phyloP scores from a whole-genome alignment of 1,284 basidiomycete species.

The Puccinia coronata region DNA sequence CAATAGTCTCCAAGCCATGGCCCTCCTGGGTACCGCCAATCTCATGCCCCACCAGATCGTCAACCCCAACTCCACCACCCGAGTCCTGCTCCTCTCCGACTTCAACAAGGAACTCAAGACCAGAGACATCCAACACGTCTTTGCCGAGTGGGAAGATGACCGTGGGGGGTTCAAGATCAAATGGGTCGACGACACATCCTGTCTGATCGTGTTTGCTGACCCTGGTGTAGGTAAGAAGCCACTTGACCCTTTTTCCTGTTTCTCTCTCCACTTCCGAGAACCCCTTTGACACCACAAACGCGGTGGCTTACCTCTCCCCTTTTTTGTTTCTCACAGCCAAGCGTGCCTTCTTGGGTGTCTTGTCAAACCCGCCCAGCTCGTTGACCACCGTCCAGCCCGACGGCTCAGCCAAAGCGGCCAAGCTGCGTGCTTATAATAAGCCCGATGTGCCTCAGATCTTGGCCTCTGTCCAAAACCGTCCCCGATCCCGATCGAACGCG shows the following conservation, averaged over 20 bases:
- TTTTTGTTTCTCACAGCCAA: conserved; percentile 76
- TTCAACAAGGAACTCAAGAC: conserved; percentile 96
- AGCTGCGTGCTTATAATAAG: conserved; percentile 86
- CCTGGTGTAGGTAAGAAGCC: conserved; percentile 61
- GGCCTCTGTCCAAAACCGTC: conserved; percentile 72
- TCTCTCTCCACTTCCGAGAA: conserved; percentile 12
- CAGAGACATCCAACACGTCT: conserved; percentile 87
- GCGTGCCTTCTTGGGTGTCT: conserved; percentile 84
- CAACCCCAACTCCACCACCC: conserved; percentile 84
- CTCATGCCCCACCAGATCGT: background rate
- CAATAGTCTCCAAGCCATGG: conserved; percentile 31
- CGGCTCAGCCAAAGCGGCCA: conserved; percentile 60
- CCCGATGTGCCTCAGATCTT: conserved; percentile 89
- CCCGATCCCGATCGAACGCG: conserved; percentile 56
- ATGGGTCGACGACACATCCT: conserved; percentile 95
- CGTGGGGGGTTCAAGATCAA: conserved; percentile 97
- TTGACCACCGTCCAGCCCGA: conserved; percentile 66
- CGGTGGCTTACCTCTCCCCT: conserved; percentile 53
- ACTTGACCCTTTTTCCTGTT: conserved; percentile 44
- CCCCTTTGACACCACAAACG: conserved; percentile 42
- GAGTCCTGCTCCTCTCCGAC: conserved; percentile 85
- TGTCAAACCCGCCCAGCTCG: conserved; percentile 76
- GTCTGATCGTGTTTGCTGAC: conserved; percentile 85
- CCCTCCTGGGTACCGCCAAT: background rate
- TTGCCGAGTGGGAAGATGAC: conserved; percentile 82